Conservation (phyloP, 805 yeast genomes). For the Kluyveromyces aestuarii region DNA sequence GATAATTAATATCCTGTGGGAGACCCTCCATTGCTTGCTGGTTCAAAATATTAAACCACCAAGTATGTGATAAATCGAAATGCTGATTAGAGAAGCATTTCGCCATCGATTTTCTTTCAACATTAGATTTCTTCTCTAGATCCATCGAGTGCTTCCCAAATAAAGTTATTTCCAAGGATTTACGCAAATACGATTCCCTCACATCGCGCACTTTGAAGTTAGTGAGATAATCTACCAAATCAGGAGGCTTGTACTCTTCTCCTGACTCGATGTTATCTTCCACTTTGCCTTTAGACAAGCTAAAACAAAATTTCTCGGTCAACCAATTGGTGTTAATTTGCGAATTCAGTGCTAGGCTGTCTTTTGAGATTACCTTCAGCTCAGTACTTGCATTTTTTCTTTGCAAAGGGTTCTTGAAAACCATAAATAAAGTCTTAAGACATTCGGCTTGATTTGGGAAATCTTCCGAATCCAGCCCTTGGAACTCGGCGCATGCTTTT, state of each 20-base stretch:
- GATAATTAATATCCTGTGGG: slow-evolving; percentile 19
- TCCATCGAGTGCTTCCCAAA: slow-evolving; percentile 30
- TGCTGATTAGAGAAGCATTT: slow-evolving; percentile 24
- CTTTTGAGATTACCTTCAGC: slow-evolving; percentile 45
- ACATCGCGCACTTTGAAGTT: slow-evolving; percentile 26
- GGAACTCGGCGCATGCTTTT: slow-evolving; percentile 24
- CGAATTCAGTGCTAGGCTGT: slow-evolving; percentile 44
- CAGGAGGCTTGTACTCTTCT: slow-evolving; percentile 39
- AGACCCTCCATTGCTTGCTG: slow-evolving; percentile 3
- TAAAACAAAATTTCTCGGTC: slow-evolving; percentile 38
- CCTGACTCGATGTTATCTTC: slow-evolving; percentile 17
- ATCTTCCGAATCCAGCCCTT: slow-evolving; percentile 16
- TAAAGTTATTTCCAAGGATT: slow-evolving; percentile 44
- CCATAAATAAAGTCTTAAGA: slow-evolving; percentile 49
- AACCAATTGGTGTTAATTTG: slow-evolving; percentile 50
- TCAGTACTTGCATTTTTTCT: slow-evolving; percentile 34
- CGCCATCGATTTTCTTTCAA: slow-evolving; percentile 8
- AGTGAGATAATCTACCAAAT: slow-evolving; percentile 26
- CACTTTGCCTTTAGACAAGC: slow-evolving; percentile 18
- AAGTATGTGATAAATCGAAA: slow-evolving; percentile 17
- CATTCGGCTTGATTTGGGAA: slow-evolving; percentile 52
- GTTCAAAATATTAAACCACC: slow-evolving; percentile 25
- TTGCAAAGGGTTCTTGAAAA: slow-evolving; percentile 58
- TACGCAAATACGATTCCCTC: slow-evolving; percentile 46
- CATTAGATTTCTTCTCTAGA: slow-evolving; percentile 6